Evolutionary conservation across 441 rosid species (phyloP).

Genomic region (Brassica balearica): DNA sequence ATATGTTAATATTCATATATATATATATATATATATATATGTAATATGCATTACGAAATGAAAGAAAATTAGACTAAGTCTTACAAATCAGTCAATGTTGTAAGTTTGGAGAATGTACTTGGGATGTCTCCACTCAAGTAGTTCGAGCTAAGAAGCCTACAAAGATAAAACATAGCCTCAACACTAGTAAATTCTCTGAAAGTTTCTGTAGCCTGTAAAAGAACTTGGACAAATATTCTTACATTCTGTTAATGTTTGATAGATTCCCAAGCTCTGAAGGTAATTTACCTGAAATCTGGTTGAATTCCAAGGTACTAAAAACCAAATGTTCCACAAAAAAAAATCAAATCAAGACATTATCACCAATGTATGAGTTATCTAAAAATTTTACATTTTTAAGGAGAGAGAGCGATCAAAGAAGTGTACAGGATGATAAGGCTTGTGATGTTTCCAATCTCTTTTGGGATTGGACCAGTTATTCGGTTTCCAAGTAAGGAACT

Average conservation of each 20-base stretch:
- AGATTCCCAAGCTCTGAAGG: slow-evolving; percentile 64
- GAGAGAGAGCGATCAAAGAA: background rate
- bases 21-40: background rate
- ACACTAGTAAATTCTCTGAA: slow-evolving; percentile 35
- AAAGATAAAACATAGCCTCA: slow-evolving; percentile 22
- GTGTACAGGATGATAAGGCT: slow-evolving; percentile 49
- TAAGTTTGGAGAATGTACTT: slow-evolving; percentile 53
- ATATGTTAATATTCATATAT: background rate
- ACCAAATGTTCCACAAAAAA: slow-evolving; percentile 2
- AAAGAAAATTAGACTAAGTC: slow-evolving; percentile 17
- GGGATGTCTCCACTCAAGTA: slow-evolving; percentile 62
- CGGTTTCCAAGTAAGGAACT: slow-evolving; percentile 63
- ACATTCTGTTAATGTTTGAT: slow-evolving; percentile 45
- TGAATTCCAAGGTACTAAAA: slow-evolving; percentile 50
- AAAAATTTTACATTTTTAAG: background rate
- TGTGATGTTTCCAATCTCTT: slow-evolving; percentile 57
- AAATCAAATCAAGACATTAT: background rate
- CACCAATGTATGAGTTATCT: background rate
- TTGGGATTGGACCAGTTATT: slow-evolving; percentile 60
- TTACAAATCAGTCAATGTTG: slow-evolving; percentile 54
- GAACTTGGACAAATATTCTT: slow-evolving; percentile 28
- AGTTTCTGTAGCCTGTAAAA: slow-evolving; percentile 25
- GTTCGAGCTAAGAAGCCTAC: slow-evolving; percentile 60
- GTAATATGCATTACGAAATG: background rate
- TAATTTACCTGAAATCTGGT: slow-evolving; percentile 59